Base-by-base conservation (phyloP, 164 flowering plant species). In the Macadamia integrifolia region DNA sequence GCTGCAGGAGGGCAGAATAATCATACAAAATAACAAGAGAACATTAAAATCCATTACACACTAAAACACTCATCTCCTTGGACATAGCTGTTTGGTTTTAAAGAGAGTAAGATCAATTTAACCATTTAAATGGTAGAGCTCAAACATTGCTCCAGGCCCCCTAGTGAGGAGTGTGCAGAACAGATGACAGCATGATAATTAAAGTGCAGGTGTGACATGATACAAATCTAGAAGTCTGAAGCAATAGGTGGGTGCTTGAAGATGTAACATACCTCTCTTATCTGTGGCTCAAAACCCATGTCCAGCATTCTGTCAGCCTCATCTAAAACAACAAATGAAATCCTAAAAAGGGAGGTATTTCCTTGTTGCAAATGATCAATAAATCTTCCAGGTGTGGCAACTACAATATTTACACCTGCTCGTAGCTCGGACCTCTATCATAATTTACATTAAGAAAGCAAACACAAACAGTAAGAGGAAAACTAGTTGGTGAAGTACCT, bases 221-320 rank as follows among this genome's bases (percentile, higher is more conserved):
- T 35, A 35, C 5, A 35, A 35, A 0, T 5, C 3, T 5, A 35
- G 40, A 2, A 35, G 40, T 5, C 40, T 35, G 40, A 35, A 5
- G 3, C 40, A 35, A 35, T 35, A 35, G 40, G 40, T 35, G 13
- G 31, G 42, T 67, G 58, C 12, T 46, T 35, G 23, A 15, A 46
- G 13, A 46, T 8, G 6, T 46, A 43, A 46, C 50, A 35, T 52
- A 75, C 78, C 75, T 76, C 78, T 68, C 64, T 66, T 56, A 71
- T 71, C 44, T 87, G 92, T 30, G 87, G 88, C 72, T 87, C 89
- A 81, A 85, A 87, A 11, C 90, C 93, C 90, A 86, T 85, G 60
- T 86, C 93, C 66, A 88, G 81, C 93, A 88, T 86, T 64, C 93
- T 71, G 68, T 86, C 93, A 66, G 93, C 93, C 73, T 88, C 93